Conservation (phyloP, 106 monocot genomes). For the Posidonia australis region DNA sequence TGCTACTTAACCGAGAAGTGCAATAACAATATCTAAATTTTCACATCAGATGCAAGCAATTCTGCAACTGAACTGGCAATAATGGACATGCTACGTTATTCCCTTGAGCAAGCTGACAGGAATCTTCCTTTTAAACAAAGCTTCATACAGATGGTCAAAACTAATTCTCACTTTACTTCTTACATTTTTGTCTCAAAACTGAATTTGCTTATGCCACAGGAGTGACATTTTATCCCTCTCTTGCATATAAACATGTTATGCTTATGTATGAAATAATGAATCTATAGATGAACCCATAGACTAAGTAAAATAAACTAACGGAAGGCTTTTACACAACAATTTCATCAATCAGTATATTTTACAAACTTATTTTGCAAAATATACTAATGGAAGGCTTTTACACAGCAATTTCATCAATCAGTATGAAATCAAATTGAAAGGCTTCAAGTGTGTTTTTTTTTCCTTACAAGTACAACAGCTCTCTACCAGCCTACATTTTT, state of each 20-base stretch:
- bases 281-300: not conserved
- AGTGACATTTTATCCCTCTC: not conserved
- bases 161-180: not conserved
- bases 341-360: not conserved
- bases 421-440: no score
- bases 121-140: slow-evolving; percentile 29
- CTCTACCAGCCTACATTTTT: no score
- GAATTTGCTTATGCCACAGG: not conserved
- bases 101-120: slow-evolving; percentile 49
- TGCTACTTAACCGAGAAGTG: not conserved
- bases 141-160: slow-evolving; percentile 17
- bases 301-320: no score
- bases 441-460: no score
- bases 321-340: not conserved
- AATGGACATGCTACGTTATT: slow-evolving; percentile 42
- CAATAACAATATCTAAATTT: not conserved
- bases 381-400: no score
- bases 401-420: not conserved
- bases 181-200: not conserved
- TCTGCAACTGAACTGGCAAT: slow-evolving; percentile 30
- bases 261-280: not conserved
- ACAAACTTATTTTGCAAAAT: not conserved
- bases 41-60: slow-evolving; percentile 26
- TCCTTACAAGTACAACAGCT: no score
- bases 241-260: not conserved